Evolutionary conservation across 164 flowering plant genomes (phyloP), one percentile per base, ranked within the genome.

Genomic region (Malania oleifera): DNA sequence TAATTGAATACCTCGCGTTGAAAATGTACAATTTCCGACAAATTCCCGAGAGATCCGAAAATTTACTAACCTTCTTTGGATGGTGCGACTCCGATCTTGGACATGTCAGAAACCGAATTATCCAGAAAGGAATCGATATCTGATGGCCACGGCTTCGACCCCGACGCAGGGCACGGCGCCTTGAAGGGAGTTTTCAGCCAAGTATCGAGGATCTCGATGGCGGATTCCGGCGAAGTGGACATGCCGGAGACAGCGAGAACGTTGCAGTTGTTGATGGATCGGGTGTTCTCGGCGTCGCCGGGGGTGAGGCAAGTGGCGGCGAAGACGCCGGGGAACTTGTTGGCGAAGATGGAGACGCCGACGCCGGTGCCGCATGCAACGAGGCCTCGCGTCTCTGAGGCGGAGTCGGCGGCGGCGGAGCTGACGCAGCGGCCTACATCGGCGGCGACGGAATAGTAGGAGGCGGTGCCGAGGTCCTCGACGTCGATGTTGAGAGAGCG

Each of bases 311-410:
- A 89, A 25, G 90, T 80, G 64, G 96, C 73, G 49, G 97, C 91
- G 60, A 71, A 89, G 56, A 86, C 89, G 52, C 90, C 91, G 50
- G 96, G 97, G 74, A 74, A 80, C 26, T 92, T 92, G 81, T 92
- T 92, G 63, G 98, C 96, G 82, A 89, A 87, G 57, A 92, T 92
- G 44, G 77, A 58, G 60, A 92, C 98, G 39, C 98, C 98, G 45
- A 69, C 83, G 57, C 98, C 98, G 26, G 96, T 87, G 18, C 98
- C 98, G 67, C 98, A 92, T 20, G 87, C 91, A 61, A 92, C 75
- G 45, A 92, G 82, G 54, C 98, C 98, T 15, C 92, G 82, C 48
- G 74, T 78, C n/a, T 79, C 84, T 31, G 17, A 23, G 59, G 63
- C 12, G 55, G 74, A 5, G 45, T 55, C 52, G 41, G 57, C n/a